phyloP scores from a whole-genome alignment of 2,329 filamentous ascomycete genomes.

The Colletotrichum coccodes region DNA sequence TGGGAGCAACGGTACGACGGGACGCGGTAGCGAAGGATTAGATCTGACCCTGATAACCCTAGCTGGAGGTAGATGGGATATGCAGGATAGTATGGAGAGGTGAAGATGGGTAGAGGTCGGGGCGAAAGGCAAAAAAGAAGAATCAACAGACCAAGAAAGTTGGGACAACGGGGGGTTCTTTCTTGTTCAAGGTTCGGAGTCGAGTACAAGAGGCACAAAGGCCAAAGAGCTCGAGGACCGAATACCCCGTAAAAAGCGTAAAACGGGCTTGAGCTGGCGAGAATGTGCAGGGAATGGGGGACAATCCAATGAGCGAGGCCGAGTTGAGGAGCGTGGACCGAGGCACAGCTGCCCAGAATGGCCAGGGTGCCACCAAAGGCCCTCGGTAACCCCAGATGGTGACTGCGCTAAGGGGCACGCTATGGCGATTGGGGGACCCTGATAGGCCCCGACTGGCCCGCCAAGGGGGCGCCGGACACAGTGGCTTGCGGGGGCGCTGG shows the following conservation, averaged over 20 bases:
- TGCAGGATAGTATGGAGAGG: background rate
- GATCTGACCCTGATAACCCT: background rate
- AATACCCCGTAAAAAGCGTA: background rate
- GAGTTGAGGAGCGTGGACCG: conserved; percentile 28
- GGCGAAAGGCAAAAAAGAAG: background rate
- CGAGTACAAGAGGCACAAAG: background rate
- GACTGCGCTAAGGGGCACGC: conserved; percentile 6
- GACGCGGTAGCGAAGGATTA: background rate
- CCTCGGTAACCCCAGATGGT: conserved; percentile 32
- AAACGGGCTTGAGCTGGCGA: no score
- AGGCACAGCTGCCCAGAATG: conserved; percentile 24
- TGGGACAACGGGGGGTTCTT: conserved; percentile 9
- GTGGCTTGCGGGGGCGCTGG: conserved; percentile 28
- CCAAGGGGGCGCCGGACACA: conserved; percentile 17
- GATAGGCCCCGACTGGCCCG: conserved; percentile 8
- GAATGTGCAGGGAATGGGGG: conserved; percentile 9
- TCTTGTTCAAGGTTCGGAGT: conserved; percentile 13
- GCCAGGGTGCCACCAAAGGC: conserved; percentile 21
- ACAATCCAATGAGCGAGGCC: conserved; percentile 23
- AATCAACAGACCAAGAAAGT: conserved; percentile 5
- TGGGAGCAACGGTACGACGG: background rate
- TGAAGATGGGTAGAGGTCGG: background rate
- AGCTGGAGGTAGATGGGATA: conserved; percentile 1
- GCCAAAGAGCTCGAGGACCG: background rate
- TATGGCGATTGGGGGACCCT: conserved; percentile 1